Evolutionary conservation across 2,329 filamentous ascomycete genomes (phyloP).

Genomic region (Diaporthe vexans): DNA sequence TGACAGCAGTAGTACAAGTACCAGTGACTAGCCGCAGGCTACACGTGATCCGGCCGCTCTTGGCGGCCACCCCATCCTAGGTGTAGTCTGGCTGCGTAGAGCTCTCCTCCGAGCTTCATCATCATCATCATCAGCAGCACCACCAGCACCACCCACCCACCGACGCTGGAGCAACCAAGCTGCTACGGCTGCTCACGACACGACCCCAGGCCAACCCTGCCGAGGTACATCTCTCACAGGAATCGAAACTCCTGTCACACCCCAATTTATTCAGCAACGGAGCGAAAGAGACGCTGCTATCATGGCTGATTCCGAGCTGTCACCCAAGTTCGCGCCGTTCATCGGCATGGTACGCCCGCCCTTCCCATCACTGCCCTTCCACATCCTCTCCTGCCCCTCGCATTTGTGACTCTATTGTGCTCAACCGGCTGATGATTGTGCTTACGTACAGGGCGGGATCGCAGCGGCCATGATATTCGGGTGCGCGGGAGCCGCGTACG

Average conservation of each 20-base stretch:
- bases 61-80: slow-evolving; percentile 20
- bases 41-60: slow-evolving; percentile 26
- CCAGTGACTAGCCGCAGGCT: slow-evolving; percentile 5
- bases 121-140: slow-evolving; percentile 31
- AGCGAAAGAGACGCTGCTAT: slow-evolving; percentile 23
- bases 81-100: slow-evolving; percentile 25
- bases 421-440: slow-evolving; percentile 42
- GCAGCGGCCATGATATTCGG: slow-evolving; percentile 87
- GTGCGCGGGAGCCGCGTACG: slow-evolving; percentile 85
- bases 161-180: slow-evolving; percentile 14
- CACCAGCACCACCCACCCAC: background rate
- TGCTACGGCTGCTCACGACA: slow-evolving; percentile 44
- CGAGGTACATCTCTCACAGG: background rate
- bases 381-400: background rate
- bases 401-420: no score
- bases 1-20: background rate
- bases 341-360: slow-evolving; percentile 81
- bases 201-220: background rate
- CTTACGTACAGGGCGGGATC: slow-evolving; percentile 75
- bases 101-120: slow-evolving; percentile 36
- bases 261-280: background rate
- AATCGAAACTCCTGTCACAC: background rate
- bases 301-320: slow-evolving; percentile 72
- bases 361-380: slow-evolving; percentile 3
- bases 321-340: slow-evolving; percentile 89